Evolutionary conservation across 768 basidiomycete species (phyloP).

Genomic region (Sistotremastrum suecicum): DNA sequence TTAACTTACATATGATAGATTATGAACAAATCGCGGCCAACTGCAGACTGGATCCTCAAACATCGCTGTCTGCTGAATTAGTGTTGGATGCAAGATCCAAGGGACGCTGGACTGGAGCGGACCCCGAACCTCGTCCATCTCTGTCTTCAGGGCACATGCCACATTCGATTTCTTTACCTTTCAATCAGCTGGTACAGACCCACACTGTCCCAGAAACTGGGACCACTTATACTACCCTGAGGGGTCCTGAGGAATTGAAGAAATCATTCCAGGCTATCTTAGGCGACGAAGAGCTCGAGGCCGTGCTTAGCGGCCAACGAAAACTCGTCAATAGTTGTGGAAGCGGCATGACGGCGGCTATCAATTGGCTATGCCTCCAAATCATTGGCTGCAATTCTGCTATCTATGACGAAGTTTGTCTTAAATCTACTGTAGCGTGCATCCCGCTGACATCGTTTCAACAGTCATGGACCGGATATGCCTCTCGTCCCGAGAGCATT

Average conservation of each 20-base stretch:
- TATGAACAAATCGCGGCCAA: constrained; percentile 77
- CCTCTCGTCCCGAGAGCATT: constrained; percentile 54
- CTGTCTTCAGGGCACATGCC: constrained; percentile 91
- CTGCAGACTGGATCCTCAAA: constrained; percentile 31
- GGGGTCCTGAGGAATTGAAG: constrained; percentile 42
- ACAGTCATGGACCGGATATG: constrained; percentile 95
- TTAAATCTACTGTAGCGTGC: background rate
- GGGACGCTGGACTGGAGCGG: constrained; percentile 68
- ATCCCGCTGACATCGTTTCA: background rate
- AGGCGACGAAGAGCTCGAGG: constrained; percentile 39
- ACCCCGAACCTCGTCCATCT: constrained; percentile 81
- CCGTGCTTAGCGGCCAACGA: constrained; percentile 45
- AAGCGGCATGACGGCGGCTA: constrained; percentile 95
- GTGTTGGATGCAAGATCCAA: constrained; percentile 79
- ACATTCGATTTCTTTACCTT: constrained; percentile 71
- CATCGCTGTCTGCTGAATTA: constrained; percentile 37
- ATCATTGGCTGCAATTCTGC: constrained; percentile 47
- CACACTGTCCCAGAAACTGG: constrained; percentile 22
- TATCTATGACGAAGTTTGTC: constrained; percentile 84
- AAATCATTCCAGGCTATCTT: constrained; percentile 47
- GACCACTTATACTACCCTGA: constrained; percentile 43
- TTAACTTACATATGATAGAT: constrained; percentile 24
- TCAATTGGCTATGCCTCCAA: constrained; percentile 88
- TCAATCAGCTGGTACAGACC: constrained; percentile 52
- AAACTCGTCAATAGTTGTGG: constrained; percentile 72